Conservation (phyloP, 257 asterid species). For the Prunella vulgaris region DNA sequence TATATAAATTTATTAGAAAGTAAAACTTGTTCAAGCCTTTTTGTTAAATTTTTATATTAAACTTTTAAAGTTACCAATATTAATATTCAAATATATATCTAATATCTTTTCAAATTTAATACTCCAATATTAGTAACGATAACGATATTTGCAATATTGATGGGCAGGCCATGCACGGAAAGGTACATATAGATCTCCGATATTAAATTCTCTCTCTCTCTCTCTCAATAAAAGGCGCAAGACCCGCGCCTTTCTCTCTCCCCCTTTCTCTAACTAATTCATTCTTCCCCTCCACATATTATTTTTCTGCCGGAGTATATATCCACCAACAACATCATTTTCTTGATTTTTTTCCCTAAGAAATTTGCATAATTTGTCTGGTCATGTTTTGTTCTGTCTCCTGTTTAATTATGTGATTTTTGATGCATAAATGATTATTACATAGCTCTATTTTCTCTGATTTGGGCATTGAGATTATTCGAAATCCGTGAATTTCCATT, state of each 20-base stretch:
- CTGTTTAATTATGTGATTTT: conserved; percentile 24
- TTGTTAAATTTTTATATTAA: too few relatives aligned
- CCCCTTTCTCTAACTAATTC: conserved; percentile 17
- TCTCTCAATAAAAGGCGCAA: conserved; percentile 27
- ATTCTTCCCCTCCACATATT: conserved; percentile 22
- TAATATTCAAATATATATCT: too few relatives aligned
- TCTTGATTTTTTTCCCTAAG: conserved; percentile 6
- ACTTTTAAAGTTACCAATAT: too few relatives aligned
- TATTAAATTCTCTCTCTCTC: neutral
- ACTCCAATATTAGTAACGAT: too few relatives aligned
- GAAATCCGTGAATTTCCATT: conserved; percentile 6
- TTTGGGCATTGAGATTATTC: conserved; percentile 12
- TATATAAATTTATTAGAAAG: too few relatives aligned
- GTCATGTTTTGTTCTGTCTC: conserved; percentile 38
- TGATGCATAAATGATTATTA: neutral
- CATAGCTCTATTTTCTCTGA: neutral
- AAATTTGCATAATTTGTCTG: conserved; percentile 16
- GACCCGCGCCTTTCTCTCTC: conserved; percentile 33
- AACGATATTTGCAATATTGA: too few relatives aligned
- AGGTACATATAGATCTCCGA: conserved; percentile 24
- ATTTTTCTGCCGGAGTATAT: conserved; percentile 4
- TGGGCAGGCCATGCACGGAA: conserved; percentile 70
- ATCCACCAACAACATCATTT: conserved; percentile 11
- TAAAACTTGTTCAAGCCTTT: too few relatives aligned
- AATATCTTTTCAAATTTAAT: too few relatives aligned